Evolutionary conservation across 2,329 filamentous ascomycete species (phyloP).

Genomic region (Aureobasidium sp.): DNA sequence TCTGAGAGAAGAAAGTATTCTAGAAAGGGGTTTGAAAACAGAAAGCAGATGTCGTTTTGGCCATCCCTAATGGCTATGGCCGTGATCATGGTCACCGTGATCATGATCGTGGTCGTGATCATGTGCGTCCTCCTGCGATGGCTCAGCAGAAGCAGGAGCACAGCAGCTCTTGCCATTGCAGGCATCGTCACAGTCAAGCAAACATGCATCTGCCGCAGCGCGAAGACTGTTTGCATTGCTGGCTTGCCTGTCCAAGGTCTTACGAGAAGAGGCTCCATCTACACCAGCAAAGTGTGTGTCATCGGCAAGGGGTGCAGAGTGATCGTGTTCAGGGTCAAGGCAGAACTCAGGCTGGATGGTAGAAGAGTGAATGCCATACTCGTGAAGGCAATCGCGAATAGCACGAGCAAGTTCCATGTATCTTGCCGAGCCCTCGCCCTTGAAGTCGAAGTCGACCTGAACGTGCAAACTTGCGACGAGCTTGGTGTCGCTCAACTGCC

Average conservation of each 20-base stretch:
- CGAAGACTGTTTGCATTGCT: constrained; percentile 24
- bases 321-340: constrained; percentile 36
- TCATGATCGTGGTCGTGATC: constrained; percentile 24
- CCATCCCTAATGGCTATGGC: constrained; percentile 5
- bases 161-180: constrained; percentile 36
- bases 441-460: constrained; percentile 82
- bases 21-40: neutral
- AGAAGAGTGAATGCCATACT: constrained; percentile 90
- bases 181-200: constrained; percentile 37
- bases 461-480: constrained; percentile 89
- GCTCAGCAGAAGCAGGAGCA: constrained; percentile 11
- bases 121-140: constrained; percentile 21
- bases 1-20: neutral
- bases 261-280: constrained; percentile 19
- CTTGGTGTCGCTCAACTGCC: constrained; percentile 94
- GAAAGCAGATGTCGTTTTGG: neutral
- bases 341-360: constrained; percentile 91
- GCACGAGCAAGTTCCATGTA: constrained; percentile 88
- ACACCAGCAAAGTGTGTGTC: constrained; percentile 22
- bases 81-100: constrained; percentile 16
- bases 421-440: constrained; percentile 63
- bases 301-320: constrained; percentile 25
- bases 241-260: constrained; percentile 28
- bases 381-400: constrained; percentile 82
- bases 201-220: constrained; percentile 26